phyloP scores from a whole-genome alignment of 2,329 filamentous ascomycete genomes.

The Aspergillus vadensis region DNA sequence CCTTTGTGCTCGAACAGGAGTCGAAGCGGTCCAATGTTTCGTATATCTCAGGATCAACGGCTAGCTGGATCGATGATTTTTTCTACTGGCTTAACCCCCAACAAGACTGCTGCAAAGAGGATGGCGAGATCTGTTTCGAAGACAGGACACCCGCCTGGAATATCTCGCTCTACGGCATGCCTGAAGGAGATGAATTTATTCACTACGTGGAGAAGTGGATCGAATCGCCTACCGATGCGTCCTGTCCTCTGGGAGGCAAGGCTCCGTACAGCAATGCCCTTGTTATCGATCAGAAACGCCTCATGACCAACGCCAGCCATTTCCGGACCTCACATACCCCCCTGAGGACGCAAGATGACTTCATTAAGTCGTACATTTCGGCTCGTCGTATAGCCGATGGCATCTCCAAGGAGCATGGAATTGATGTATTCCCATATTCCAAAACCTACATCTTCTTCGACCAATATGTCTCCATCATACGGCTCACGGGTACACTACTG shows the following conservation, averaged over 20 bases:
- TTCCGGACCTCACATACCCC: slow-evolving; percentile 91
- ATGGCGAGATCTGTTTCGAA: slow-evolving; percentile 74
- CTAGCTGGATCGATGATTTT: slow-evolving; percentile 97
- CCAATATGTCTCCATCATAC: slow-evolving; percentile 85
- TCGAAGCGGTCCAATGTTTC: slow-evolving; percentile 85
- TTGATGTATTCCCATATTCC: slow-evolving; percentile 92
- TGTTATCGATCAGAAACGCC: slow-evolving; percentile 68
- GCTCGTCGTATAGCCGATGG: slow-evolving; percentile 84
- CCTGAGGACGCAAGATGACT: slow-evolving; percentile 83
- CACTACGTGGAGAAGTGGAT: slow-evolving; percentile 84
- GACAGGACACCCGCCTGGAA: slow-evolving; percentile 82
- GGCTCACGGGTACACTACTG: slow-evolving; percentile 75
- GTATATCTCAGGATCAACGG: slow-evolving; percentile 83
- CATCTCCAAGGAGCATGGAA: slow-evolving; percentile 69
- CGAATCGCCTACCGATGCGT: slow-evolving; percentile 72
- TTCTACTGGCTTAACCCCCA: slow-evolving; percentile 94
- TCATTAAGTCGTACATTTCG: slow-evolving; percentile 85
- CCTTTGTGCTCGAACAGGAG: slow-evolving; percentile 91
- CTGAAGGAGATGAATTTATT: slow-evolving; percentile 87
- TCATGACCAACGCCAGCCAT: slow-evolving; percentile 77
- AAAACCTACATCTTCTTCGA: slow-evolving; percentile 99
- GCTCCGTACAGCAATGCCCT: slow-evolving; percentile 85
- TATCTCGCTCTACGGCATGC: slow-evolving; percentile 85
- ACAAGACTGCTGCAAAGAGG: slow-evolving; percentile 73
- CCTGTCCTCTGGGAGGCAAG: slow-evolving; percentile 84